Conservation (phyloP, 371 early-diverging fungal genomes). For the Mucor saturninus region DNA sequence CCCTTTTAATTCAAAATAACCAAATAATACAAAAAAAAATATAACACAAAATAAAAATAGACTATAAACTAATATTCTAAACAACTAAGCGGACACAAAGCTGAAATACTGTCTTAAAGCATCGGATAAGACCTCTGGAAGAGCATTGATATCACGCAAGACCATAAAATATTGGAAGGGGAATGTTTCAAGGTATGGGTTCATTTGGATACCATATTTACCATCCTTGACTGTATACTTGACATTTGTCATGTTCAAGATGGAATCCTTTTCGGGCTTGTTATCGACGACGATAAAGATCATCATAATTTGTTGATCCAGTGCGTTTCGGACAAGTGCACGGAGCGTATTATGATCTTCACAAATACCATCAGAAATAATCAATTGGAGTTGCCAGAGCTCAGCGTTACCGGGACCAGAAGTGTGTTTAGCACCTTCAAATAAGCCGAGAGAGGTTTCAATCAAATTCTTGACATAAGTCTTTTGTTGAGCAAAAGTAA, state of each 20-base stretch:
- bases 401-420: conserved; percentile 59
- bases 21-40: background rate
- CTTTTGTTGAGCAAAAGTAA: conserved; percentile 90
- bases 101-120: conserved; percentile 94
- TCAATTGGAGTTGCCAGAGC: conserved; percentile 94
- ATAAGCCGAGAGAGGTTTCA: conserved; percentile 75
- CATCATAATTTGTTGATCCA: conserved; percentile 89
- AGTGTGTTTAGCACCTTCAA: conserved; percentile 73
- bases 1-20: background rate
- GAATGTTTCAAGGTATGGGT: conserved; percentile 95
- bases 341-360: conserved; percentile 88
- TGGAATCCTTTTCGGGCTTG: conserved; percentile 85
- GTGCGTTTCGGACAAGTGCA: conserved; percentile 81
- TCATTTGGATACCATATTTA: conserved; percentile 71
- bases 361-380: conserved; percentile 97
- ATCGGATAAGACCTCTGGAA: conserved; percentile 91
- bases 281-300: conserved; percentile 96
- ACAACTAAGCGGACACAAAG: conserved; percentile 53
- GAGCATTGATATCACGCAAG: conserved; percentile 82
- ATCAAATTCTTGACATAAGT: conserved; percentile 87
- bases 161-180: conserved; percentile 97
- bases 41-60: background rate
- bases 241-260: conserved; percentile 86
- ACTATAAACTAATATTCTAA: conserved; percentile 1
- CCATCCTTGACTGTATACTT: conserved; percentile 75